A percentile compares a stretch with the other conserved stretches of the same genome.
These are phyloP conservation scores for Leptographium galeiforme DNA, from an alignment of 2,329 filamentous ascomycete genomes.

Conservation along the genomic window DNA sequence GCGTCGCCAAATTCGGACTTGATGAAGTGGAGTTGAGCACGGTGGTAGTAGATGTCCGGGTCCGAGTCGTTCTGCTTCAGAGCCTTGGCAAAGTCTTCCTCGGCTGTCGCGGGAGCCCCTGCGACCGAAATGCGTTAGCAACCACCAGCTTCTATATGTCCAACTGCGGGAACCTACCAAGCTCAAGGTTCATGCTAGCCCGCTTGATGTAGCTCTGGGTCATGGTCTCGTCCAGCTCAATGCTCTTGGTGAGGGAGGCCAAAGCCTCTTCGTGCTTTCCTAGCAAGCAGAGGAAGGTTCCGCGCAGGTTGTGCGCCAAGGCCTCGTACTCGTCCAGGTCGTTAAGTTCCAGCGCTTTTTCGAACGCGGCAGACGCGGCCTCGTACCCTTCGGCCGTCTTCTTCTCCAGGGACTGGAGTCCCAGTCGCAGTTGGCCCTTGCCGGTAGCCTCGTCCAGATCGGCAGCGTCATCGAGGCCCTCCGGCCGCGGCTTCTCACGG, in stretches of 20 bases:
- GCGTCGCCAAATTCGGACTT: conserved; percentile 85
- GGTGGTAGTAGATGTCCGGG: conserved; percentile 98
- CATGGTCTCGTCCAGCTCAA: conserved; percentile 74
- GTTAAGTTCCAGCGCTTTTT: conserved; percentile 71
- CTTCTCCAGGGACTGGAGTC: conserved; percentile 65
- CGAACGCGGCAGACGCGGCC: conserved; percentile 73
- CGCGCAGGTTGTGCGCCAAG: conserved; percentile 89
- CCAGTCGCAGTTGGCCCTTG: conserved; percentile 73
- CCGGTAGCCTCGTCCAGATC: conserved; percentile 68
- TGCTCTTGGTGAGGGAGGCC: conserved; percentile 78
- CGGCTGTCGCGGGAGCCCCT: conserved; percentile 76
- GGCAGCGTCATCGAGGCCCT: conserved; percentile 67
- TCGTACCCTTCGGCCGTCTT: conserved; percentile 88
- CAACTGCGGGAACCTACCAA: conserved; percentile 41
- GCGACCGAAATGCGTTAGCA: not conserved
- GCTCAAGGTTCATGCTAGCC: conserved; percentile 92
- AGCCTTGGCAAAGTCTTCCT: conserved; percentile 76
- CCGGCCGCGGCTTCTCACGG: conserved; percentile 66
- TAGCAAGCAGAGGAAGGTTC: conserved; percentile 85
- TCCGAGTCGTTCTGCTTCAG: conserved; percentile 75
- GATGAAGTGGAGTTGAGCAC: conserved; percentile 96
- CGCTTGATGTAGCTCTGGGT: conserved; percentile 98
- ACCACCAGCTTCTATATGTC: not conserved
- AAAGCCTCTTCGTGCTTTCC: conserved; percentile 78
- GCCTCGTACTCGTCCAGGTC: conserved; percentile 75